A percentile compares a stretch with the other conserved stretches of the same genome.
These are phyloP conservation scores for Phialophora tarda DNA, from an alignment of 2,329 filamentous ascomycete genomes.

Conservation along the genomic window DNA sequence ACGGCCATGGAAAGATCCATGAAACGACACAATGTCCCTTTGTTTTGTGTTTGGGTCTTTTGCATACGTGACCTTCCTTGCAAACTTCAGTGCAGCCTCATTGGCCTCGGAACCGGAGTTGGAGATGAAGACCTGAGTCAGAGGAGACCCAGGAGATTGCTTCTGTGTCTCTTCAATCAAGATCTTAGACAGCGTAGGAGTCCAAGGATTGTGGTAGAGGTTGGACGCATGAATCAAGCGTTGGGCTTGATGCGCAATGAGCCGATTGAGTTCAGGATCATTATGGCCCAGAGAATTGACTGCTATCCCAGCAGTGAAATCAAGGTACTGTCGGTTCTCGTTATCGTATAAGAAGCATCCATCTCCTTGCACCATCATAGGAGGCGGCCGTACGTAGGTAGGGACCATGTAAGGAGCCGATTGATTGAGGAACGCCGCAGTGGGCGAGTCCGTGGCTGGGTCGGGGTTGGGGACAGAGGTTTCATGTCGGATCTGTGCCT, in stretches of 20 bases:
- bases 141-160: constrained; percentile 57
- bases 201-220: constrained; percentile 97
- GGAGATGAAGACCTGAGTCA: constrained; percentile 81
- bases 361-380: constrained; percentile 85
- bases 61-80: constrained; percentile 84
- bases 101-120: constrained; percentile 98
- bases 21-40: constrained; percentile 85
- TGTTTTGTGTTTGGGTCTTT: constrained; percentile 74
- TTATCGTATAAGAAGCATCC: constrained; percentile 90
- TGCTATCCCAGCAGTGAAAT: constrained; percentile 94
- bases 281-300: constrained; percentile 93
- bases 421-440: constrained; percentile 73
- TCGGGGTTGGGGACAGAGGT: constrained; percentile 69
- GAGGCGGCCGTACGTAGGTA: constrained; percentile 87
- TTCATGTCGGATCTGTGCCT: constrained; percentile 51
- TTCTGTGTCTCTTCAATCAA: constrained; percentile 80
- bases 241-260: constrained; percentile 78
- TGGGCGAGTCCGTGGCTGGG: constrained; percentile 73
- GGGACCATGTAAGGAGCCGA: constrained; percentile 90
- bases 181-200: constrained; percentile 82
- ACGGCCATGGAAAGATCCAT: constrained; percentile 91
- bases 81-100: constrained; percentile 96
- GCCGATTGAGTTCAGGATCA: constrained; percentile 74
- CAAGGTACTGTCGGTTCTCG: constrained; percentile 86
- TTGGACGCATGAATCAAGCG: constrained; percentile 92